Conservation (phyloP, 2,329 filamentous ascomycete genomes). For the Botrytis aclada region DNA sequence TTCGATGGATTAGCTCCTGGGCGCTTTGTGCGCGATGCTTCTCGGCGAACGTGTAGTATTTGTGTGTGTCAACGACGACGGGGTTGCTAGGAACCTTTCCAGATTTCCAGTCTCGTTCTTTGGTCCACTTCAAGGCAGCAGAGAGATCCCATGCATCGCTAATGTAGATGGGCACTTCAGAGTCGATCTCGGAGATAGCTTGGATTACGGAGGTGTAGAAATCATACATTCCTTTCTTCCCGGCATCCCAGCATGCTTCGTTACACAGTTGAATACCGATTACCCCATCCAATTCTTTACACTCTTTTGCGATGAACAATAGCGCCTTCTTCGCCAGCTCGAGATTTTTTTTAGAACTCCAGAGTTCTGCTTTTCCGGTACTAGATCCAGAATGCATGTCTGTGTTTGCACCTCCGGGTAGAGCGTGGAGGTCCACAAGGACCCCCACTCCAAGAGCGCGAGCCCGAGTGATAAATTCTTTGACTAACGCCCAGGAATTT, state of each 20-base stretch:
- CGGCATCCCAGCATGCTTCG: constrained; percentile 48
- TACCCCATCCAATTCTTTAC: constrained; percentile 41
- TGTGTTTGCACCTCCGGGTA: constrained; percentile 56
- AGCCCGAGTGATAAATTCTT: constrained; percentile 46
- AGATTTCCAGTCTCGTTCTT: constrained; percentile 34
- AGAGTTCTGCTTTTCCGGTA: constrained; percentile 50
- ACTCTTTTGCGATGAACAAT: constrained; percentile 50
- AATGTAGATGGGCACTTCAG: constrained; percentile 52
- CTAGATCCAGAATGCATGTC: constrained; percentile 56
- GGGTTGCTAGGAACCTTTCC: constrained; percentile 41
- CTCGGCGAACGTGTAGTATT: constrained; percentile 57
- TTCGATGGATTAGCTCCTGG: constrained; percentile 49
- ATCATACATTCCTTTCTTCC: constrained; percentile 51
- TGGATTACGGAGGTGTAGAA: constrained; percentile 54
- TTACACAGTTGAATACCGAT: constrained; percentile 58
- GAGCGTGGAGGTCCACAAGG: constrained; percentile 56
- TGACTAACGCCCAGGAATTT: constrained; percentile 52
- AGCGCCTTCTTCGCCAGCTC: constrained; percentile 47
- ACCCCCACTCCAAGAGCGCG: constrained; percentile 48
- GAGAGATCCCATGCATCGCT: constrained; percentile 56
- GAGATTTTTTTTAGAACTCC: constrained; percentile 45
- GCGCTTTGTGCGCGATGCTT: constrained; percentile 50
- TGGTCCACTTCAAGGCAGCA: constrained; percentile 45
- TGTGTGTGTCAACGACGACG: constrained; percentile 56
- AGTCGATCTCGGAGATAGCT: constrained; percentile 47